A percentile compares a stretch with the other conserved stretches of the same genome.
phyloP scores from a whole-genome alignment of 805 yeast genomes.

The Zygosaccharomyces lentus region DNA sequence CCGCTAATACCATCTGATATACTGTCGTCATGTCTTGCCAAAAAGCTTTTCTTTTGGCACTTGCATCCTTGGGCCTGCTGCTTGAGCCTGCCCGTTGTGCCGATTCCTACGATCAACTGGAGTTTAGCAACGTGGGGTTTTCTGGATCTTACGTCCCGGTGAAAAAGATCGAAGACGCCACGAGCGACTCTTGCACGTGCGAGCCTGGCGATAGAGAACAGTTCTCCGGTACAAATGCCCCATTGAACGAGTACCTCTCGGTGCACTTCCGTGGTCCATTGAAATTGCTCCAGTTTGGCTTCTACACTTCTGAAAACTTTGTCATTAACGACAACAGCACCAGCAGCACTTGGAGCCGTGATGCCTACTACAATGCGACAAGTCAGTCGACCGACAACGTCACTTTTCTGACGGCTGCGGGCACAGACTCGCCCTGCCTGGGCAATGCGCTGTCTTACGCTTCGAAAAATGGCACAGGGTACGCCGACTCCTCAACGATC shows the following conservation, averaged over 20 bases:
- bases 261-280: slow-evolving; percentile 80
- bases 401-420: slow-evolving; percentile 64
- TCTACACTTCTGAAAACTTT: slow-evolving; percentile 47
- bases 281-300: slow-evolving; percentile 54
- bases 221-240: slow-evolving; percentile 57
- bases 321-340: slow-evolving; percentile 27
- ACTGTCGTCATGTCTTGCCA: neutral
- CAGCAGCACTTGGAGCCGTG: slow-evolving; percentile 52
- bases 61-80: neutral
- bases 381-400: slow-evolving; percentile 53
- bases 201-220: slow-evolving; percentile 26
- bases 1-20: neutral
- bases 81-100: neutral
- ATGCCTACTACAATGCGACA: slow-evolving; percentile 50
- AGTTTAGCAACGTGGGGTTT: slow-evolving; percentile 33
- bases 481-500: slow-evolving; percentile 45
- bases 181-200: slow-evolving; percentile 28
- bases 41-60: neutral
- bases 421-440: slow-evolving; percentile 55
- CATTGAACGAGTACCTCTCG: slow-evolving; percentile 59
- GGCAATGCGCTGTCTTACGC: slow-evolving; percentile 68
- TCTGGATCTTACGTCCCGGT: slow-evolving; percentile 32
- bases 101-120: slow-evolving; percentile 22
- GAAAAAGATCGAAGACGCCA: slow-evolving; percentile 24
- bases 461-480: slow-evolving; percentile 47